These are phyloP conservation scores for Ziziphus jujuba DNA, from an alignment of 306 rosid species.

Conservation along the genomic window DNA sequence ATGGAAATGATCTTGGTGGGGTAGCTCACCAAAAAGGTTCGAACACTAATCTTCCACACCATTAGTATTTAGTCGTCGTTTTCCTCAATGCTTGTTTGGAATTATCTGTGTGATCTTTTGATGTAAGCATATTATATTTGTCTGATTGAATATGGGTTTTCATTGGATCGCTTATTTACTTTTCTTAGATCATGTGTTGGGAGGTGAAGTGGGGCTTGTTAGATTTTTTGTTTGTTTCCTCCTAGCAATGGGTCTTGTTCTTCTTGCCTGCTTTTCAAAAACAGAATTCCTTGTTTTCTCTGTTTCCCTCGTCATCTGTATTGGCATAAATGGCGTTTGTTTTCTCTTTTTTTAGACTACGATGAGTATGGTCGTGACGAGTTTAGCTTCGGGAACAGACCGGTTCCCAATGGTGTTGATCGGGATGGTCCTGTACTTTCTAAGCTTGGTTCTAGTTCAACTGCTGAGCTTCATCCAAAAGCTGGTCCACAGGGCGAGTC, in stretches of 20 bases:
- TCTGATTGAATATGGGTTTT: constrained; percentile 13
- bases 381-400: constrained; percentile 80
- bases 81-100: background rate
- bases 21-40: constrained; percentile 74
- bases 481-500: constrained; percentile 39
- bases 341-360: constrained; percentile 44
- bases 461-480: constrained; percentile 76
- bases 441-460: constrained; percentile 80
- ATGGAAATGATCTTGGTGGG: constrained; percentile 53
- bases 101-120: background rate
- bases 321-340: constrained; percentile 8
- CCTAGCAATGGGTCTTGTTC: background rate
- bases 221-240: constrained; percentile 8
- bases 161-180: constrained; percentile 11
- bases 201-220: constrained; percentile 34
- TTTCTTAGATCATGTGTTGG: constrained; percentile 1
- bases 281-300: constrained; percentile 18
- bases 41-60: constrained; percentile 2
- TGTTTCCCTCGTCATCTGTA: constrained; percentile 24
- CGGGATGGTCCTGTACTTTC: constrained; percentile 73
- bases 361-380: constrained; percentile 75
- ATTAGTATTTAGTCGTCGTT: background rate
- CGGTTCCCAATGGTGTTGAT: constrained; percentile 50
- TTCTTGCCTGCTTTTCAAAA: background rate
- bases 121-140: background rate